phyloP scores from a whole-genome alignment of 305 asterid species.

The Fraxinus platypoda region DNA sequence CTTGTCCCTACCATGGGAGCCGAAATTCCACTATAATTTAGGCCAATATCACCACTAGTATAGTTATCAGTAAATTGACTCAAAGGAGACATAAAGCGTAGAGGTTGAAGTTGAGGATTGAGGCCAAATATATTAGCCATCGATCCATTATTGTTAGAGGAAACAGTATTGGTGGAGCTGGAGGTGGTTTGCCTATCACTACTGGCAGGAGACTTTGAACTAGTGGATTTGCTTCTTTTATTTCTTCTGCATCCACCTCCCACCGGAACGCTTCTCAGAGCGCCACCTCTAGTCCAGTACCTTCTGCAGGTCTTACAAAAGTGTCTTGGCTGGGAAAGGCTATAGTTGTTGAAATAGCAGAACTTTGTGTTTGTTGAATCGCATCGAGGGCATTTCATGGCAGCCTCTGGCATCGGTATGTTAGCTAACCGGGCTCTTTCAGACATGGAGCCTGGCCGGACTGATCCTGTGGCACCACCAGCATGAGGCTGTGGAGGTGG shows the following conservation, averaged over 20 bases:
- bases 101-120: conserved; percentile 45
- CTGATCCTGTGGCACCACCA: conserved; percentile 46
- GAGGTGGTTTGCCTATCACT: conserved; percentile 48
- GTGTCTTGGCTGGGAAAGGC: conserved; percentile 82
- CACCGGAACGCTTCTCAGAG: conserved; percentile 76
- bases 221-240: conserved; percentile 62
- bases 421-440: conserved; percentile 89
- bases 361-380: conserved; percentile 79
- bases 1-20: conserved; percentile 35
- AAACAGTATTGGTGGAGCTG: conserved; percentile 38
- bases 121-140: conserved; percentile 39
- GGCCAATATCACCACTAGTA: conserved; percentile 36
- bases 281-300: conserved; percentile 95
- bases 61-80: conserved; percentile 49
- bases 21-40: conserved; percentile 47
- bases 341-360: conserved; percentile 86
- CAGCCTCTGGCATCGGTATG: conserved; percentile 72
- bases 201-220: conserved; percentile 59
- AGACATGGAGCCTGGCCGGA: conserved; percentile 82
- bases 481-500: conserved; percentile 44
- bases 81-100: conserved; percentile 62
- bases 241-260: conserved; percentile 90
- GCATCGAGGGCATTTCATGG: conserved; percentile 88
- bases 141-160: conserved; percentile 30
- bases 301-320: conserved; percentile 88